Evolutionary conservation across 2,329 filamentous ascomycete species (phyloP), one percentile per base, ranked within the genome.

Genomic region (Diaporthe aspalathi): DNA sequence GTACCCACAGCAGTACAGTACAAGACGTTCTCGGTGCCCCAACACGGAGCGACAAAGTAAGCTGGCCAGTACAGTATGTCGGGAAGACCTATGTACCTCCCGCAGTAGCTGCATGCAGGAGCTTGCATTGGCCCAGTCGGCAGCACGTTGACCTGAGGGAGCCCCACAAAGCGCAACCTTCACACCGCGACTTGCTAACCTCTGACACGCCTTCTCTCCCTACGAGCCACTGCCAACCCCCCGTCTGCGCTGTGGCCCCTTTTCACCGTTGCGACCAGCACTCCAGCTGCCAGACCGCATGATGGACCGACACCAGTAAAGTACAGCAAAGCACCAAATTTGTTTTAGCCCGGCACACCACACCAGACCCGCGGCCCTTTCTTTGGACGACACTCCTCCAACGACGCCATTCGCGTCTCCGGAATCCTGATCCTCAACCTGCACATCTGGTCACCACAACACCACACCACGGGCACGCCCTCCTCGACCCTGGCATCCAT

Each of bases 251-350:
- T 68, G 67, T 68, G 67, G 67, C 67, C 67, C 67, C 67, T 60
- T 68, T 68, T 68, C 60, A 68, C 67, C 67, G 67, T 68, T 57
- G 56, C 67, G 67, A 65, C 60, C 57, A 22, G 52, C 40, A 50
- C 52, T n/a, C n/a, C n/a, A n/a, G n/a, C n/a, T 60, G 54, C 66
- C 66, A 56, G 67, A 60, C 47, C 66, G 66, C 66, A 68, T 68
- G 54, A 68, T 68, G 66, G 66, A 50, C 53, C 32, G 67, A 68
- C 56, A 38, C 35, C 35, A 54, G 67, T 68, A 68, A 32, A 57
- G 67, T 65, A 68, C 67, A 68, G 67, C 67, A 52, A 60, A 68
- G 67, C 53, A 68, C 67, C 67, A 68, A 68, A 68, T 68, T 68
- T 68, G 67, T 68, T 68, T 68, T 68, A 57, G 53, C 56, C 53